phyloP scores from a whole-genome alignment of 306 rosid species.

The Carpinus viminea region DNA sequence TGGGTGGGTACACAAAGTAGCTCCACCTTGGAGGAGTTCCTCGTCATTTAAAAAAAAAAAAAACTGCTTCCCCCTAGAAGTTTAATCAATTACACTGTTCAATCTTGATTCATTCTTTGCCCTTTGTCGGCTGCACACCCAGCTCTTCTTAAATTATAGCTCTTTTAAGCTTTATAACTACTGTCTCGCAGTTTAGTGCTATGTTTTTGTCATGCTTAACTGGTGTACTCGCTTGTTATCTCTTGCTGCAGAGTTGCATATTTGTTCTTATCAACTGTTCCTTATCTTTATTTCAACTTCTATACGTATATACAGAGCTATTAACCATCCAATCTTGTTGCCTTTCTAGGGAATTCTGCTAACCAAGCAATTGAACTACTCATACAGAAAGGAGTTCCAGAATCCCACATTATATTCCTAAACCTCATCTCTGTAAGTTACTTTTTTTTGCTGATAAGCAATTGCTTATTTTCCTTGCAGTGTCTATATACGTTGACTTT shows the following conservation, averaged over 20 bases:
- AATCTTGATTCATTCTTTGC: background rate
- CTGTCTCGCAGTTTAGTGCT: background rate
- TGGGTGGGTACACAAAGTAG: too few species aligned
- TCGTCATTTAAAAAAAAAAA: too few species aligned
- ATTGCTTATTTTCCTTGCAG: background rate
- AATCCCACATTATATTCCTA: conserved; percentile 85
- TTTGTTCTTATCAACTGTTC: background rate
- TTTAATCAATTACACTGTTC: background rate
- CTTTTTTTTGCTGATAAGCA: conserved; percentile 14
- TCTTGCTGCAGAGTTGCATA: background rate
- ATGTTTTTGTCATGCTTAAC: background rate
- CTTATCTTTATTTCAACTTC: background rate
- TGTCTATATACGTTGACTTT: conserved; percentile 14
- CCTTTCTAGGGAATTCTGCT: conserved; percentile 83
- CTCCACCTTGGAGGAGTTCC: too few species aligned
- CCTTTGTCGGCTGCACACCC: background rate
- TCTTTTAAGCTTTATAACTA: too few species aligned
- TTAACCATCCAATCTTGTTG: conserved; percentile 14
- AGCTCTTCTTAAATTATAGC: background rate
- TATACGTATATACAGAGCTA: background rate
- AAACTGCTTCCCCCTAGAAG: background rate
- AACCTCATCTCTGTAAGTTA: conserved; percentile 90
- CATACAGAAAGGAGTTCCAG: conserved; percentile 94
- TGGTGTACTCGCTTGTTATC: background rate
- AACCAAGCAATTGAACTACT: conserved; percentile 95